Evolutionary conservation across 2,329 filamentous ascomycete genomes (phyloP), one percentile per base, ranked within the genome.

Genomic region (Penicillium occitanis): DNA sequence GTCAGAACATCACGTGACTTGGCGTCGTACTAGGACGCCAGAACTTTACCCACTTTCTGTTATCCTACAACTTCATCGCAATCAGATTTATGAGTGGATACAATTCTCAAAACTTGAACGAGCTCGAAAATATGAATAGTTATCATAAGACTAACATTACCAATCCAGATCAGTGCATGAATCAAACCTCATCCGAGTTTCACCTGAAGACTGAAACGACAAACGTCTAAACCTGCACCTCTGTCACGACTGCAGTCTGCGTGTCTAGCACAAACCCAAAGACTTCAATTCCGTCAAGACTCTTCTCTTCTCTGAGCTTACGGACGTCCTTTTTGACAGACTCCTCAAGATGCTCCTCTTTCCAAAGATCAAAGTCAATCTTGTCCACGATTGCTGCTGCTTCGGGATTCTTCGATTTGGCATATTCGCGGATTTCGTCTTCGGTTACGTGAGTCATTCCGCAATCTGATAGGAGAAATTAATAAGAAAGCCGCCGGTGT

Each of bases 211-310:
- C 19, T 30, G 7, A 48, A 22, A 57, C 22, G 11, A 59, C 6
- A 22, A 22, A 61, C 14, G 19, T 37, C 33, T 51, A 61, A 51
- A 61, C 44, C 28, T 48, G 8, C 5, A 61, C 44, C 44, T 61
- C 59, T 19, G 59, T 61, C n/a, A 61, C 59, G n/a, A 50, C 46
- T n/a, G 28, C 59, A 40, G 59, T 51, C 46, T 61, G 59, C 10
- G 59, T 61, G 42, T 61, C 59, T 10, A 61, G 30, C 28, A 17
- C 14, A 37, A 61, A 61, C 7, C 59, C 59, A 14, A 48, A 51
- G 10, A 61, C 46, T 14, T 61, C 59, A 25, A 61, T 35, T 2
- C 59, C 59, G 10, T 35, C 42, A 25, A 61, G 46, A 25, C 25
- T 51, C 46, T 61, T 61, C 28, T 61, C 44, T n/a, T 30, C 28